Base-by-base conservation (phyloP, 352 stramenopile genomes). In the Stramenopiles sp. region DNA sequence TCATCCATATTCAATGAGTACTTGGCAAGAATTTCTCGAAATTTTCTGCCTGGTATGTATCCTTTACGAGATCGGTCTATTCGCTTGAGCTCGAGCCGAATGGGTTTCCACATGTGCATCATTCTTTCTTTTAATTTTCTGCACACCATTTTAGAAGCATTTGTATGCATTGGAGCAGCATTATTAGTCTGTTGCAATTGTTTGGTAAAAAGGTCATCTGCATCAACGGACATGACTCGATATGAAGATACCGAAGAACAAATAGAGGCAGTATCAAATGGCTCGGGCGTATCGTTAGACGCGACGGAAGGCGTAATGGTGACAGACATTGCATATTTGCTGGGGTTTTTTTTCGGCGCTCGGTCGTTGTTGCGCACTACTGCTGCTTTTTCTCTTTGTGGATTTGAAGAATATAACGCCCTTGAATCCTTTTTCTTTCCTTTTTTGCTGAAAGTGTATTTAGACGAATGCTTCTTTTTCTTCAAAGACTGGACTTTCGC, bases 21-120 rank as follows among this genome's bases (percentile, higher is more conserved):
- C 25, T 25, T 63, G 12, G 43, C 43, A 18, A 63, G 25, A 18
- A 63, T 63, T 63, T 63, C 43, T 12, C 43, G 43, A 63, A 63
- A 63, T 25, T 63, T 63, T 18, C 43, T 12, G 43, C 43, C 43
- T 18, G 43, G 25, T 12, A 63, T 63, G 25, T 18, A 63, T 63
- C 43, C 43, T 63, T 63, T 63, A 63, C 43, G 43, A 18, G 12
- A 18, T 18, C 12, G 43, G 25, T 63, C 43, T 63, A 63, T 18
- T 63, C 43, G 12, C 12, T 25, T 12, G 12, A 63, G 25, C 43
- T 63, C 43, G 12, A 63, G 43, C 25, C 43, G 43, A 18, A 63
- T 63, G 25, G 43, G 43, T 25, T 63, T 63, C 43, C 43, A 63
- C 43, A 63, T 63, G 12, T 63, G 43, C 43, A 63, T 63, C 43